Conservation (phyloP, 352 stramenopile genomes). For the Phytopythium vexans region DNA sequence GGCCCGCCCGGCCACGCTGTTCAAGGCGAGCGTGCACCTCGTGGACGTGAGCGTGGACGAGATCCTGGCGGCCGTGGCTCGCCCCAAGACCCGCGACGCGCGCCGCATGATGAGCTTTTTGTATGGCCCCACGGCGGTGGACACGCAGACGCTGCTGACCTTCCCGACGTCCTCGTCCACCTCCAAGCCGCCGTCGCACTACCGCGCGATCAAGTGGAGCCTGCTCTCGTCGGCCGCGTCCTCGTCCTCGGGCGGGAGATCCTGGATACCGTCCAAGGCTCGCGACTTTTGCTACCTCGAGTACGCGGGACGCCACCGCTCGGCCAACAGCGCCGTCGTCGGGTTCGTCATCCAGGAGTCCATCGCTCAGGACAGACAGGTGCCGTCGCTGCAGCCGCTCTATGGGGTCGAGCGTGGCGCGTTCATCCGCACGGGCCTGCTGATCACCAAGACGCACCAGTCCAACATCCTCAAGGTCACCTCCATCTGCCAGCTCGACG, state of each 20-base stretch:
- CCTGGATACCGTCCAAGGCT: conserved; percentile 10
- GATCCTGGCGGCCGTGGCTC: conserved; percentile 54
- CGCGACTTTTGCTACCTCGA: conserved; percentile 74
- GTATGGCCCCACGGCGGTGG: conserved; percentile 47
- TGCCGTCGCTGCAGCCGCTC: conserved; percentile 50
- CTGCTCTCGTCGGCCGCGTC: conserved; percentile 22
- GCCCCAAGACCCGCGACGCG: conserved; percentile 49
- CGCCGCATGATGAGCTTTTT: conserved; percentile 50
- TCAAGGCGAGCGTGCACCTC: conserved; percentile 64
- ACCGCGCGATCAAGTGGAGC: conserved; percentile 66
- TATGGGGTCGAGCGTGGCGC: conserved; percentile 60
- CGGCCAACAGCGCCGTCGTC: conserved; percentile 42
- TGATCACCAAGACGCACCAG: conserved; percentile 76
- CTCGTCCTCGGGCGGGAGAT: not conserved
- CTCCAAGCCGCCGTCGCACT: conserved; percentile 37
- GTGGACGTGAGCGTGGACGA: conserved; percentile 60
- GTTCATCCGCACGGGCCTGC: conserved; percentile 58
- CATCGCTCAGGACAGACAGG: conserved; percentile 52
- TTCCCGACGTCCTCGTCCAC: conserved; percentile 45
- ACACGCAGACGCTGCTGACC: conserved; percentile 67
- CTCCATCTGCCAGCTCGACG: conserved; percentile 23
- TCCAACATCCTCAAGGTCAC: conserved; percentile 70
- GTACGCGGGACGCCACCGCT: conserved; percentile 57
- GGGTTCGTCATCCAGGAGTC: conserved; percentile 81
- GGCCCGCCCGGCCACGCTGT: conserved; percentile 38